These are phyloP conservation scores for Pisolithus microcarpus DNA, from an alignment of 768 basidiomycete genomes.

Conservation along the genomic window DNA sequence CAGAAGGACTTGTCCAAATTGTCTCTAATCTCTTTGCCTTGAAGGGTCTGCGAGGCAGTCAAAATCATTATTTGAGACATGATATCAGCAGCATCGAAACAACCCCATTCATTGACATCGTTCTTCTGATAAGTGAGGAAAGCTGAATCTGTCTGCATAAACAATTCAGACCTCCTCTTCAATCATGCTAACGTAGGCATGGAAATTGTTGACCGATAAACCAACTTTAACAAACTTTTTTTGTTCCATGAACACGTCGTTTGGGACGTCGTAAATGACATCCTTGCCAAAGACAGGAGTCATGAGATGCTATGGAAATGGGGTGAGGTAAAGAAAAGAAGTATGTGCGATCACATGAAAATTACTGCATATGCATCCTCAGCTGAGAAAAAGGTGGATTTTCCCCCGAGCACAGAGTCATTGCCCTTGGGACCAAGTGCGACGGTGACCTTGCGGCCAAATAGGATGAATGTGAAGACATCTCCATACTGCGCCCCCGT, in stretches of 20 bases:
- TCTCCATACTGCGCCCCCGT: slow-evolving; percentile 68
- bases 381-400: slow-evolving; percentile 84
- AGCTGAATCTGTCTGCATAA: slow-evolving; percentile 54
- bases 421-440: slow-evolving; percentile 87
- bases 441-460: slow-evolving; percentile 88
- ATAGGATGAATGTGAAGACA: slow-evolving; percentile 90
- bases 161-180: slow-evolving; percentile 68
- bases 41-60: slow-evolving; percentile 89
- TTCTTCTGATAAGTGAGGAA: slow-evolving; percentile 59
- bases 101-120: slow-evolving; percentile 70
- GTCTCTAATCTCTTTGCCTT: slow-evolving; percentile 83
- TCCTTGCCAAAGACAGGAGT: slow-evolving; percentile 96
- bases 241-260: slow-evolving; percentile 96
- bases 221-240: slow-evolving; percentile 98
- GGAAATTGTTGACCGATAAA: slow-evolving; percentile 85
- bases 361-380: slow-evolving; percentile 93
- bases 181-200: slow-evolving; percentile 78
- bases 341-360: not conserved
- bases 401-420: slow-evolving; percentile 92
- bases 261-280: slow-evolving; percentile 96
- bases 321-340: not conserved
- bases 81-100: slow-evolving; percentile 64
- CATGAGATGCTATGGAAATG: slow-evolving; percentile 63
- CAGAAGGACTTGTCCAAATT: slow-evolving; percentile 80
- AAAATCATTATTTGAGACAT: slow-evolving; percentile 89